A percentile compares a stretch with the other conserved stretches of the same genome.
phyloP scores from a whole-genome alignment of 257 asterid species.

The Lycium ferocissimum region DNA sequence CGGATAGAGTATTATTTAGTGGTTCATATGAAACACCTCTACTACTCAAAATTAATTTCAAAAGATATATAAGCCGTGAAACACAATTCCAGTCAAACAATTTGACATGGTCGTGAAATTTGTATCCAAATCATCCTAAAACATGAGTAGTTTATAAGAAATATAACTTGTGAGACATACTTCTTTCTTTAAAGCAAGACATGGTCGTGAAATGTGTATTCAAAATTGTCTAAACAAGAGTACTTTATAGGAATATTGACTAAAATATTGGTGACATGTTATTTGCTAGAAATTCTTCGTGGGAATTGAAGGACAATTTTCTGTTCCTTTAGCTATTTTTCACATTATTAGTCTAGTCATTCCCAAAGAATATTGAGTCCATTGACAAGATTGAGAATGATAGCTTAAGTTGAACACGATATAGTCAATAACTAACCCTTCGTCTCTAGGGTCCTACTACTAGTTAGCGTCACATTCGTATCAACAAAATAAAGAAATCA shows the following conservation, averaged over 20 bases:
- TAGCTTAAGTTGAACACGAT: neutral
- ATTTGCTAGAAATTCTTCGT: neutral
- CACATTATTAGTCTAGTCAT: neutral
- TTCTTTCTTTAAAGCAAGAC: neutral
- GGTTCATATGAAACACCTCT: neutral
- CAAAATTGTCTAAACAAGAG: neutral
- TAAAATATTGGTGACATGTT: slow-evolving; percentile 12
- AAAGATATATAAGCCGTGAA: neutral
- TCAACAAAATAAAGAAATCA: neutral
- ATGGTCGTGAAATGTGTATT: neutral
- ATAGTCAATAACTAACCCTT: slow-evolving; percentile 25
- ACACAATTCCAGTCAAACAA: neutral
- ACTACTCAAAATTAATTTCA: neutral
- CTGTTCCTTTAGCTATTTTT: neutral
- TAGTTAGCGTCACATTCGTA: neutral
- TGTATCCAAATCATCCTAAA: neutral
- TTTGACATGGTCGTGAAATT: neutral
- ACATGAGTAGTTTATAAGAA: neutral
- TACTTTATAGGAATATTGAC: neutral
- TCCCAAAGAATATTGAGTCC: neutral
- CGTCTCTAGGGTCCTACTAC: neutral
- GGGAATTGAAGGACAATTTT: slow-evolving; percentile 1
- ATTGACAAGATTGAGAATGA: neutral
- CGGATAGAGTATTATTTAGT: neutral
- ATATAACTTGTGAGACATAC: neutral